Evolutionary conservation across 768 basidiomycete genomes (phyloP).

Genomic region (Leccinellum luteum): DNA sequence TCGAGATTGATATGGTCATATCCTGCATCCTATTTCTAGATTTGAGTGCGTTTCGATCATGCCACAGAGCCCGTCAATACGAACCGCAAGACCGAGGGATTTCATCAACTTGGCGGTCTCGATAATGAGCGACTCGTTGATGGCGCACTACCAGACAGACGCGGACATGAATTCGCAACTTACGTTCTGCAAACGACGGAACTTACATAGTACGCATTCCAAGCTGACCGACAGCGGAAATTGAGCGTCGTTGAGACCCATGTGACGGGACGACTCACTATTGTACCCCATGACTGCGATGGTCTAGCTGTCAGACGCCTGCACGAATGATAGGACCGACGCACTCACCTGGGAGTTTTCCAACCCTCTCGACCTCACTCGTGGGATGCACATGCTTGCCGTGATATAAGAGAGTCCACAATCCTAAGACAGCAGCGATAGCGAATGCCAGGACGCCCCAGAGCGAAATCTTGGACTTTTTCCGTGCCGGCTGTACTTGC

Average conservation of each 20-base stretch:
- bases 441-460: conserved; percentile 15
- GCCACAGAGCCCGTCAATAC: conserved; percentile 6
- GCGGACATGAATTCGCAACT: background rate
- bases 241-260: conserved; percentile 4
- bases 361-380: conserved; percentile 24
- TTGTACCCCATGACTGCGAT: conserved; percentile 59
- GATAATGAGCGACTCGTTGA: conserved; percentile 51
- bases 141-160: conserved; percentile 46
- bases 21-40: conserved; percentile 46
- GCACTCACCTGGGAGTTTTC: conserved; percentile 17
- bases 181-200: background rate
- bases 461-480: conserved; percentile 1
- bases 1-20: conserved; percentile 62
- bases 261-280: conserved; percentile 38
- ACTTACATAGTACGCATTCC: conserved; percentile 66
- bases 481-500: background rate
- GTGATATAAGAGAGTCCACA: conserved; percentile 14
- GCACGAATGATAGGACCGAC: background rate
- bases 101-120: conserved; percentile 50
- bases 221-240: conserved; percentile 39
- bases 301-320: background rate
- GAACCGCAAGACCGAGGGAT: conserved; percentile 48
- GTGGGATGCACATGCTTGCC: background rate
- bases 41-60: background rate
- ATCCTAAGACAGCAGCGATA: conserved; percentile 21